Percentiles rank a stretch among this genome's conserved stretches.
These are phyloP conservation scores for Rhizopus sp. DNA, from an alignment of 371 early-diverging fungal species.

Conservation along the genomic window DNA sequence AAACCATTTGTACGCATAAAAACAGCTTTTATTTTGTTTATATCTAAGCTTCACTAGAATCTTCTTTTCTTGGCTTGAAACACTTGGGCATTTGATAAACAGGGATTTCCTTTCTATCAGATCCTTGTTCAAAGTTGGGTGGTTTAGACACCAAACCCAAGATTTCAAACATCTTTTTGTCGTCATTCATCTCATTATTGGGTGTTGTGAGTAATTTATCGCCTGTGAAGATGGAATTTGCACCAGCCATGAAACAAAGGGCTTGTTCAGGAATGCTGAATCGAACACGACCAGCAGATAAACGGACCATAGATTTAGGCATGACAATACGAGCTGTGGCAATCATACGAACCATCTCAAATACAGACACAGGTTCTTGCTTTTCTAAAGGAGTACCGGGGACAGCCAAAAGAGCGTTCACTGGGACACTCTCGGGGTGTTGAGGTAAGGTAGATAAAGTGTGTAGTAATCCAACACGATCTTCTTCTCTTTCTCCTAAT, in stretches of 20 bases:
- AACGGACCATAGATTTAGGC: constrained; percentile 84
- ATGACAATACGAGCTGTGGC: constrained; percentile 85
- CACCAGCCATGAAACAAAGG: constrained; percentile 85
- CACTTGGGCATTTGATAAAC: constrained; percentile 32
- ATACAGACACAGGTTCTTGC: constrained; percentile 82
- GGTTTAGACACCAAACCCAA: constrained; percentile 73
- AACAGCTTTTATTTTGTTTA: not conserved
- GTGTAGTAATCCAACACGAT: constrained; percentile 79
- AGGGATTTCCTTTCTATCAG: constrained; percentile 33
- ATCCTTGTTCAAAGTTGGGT: constrained; percentile 66
- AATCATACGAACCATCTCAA: constrained; percentile 89
- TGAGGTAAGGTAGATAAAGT: constrained; percentile 74
- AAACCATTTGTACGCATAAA: not conserved
- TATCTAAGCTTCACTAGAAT: not conserved
- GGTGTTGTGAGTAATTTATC: constrained; percentile 86
- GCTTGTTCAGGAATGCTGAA: constrained; percentile 79
- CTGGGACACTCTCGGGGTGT: constrained; percentile 87
- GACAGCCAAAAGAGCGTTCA: constrained; percentile 84
- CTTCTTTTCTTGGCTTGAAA: constrained; percentile 20
- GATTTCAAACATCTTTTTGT: constrained; percentile 77
- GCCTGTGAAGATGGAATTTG: constrained; percentile 88
- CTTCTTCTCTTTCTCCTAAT: constrained; percentile 75
- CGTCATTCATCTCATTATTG: constrained; percentile 76
- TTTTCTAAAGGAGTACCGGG: constrained; percentile 81
- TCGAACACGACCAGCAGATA: constrained; percentile 84